Base-by-base conservation (phyloP, 805 yeast species). In the Teunomyces pallodes region DNA sequence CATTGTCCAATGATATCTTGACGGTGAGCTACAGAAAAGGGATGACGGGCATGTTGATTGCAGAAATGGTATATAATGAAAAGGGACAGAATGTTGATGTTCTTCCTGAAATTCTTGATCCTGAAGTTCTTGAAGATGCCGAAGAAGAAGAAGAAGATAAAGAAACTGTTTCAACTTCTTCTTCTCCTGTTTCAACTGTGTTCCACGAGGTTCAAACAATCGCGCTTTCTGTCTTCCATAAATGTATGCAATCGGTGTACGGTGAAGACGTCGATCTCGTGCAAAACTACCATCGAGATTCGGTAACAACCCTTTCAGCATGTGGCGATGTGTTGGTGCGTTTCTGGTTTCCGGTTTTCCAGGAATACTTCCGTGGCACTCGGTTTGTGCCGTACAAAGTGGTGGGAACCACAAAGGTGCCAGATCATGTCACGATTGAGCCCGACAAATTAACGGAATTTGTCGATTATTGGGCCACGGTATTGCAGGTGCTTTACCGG, bases 1-100 rank as follows among this genome's bases (percentile, higher is more conserved):
- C 96, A 0, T 65, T 90, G 40, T 65, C 84, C 2, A 83, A 88
- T 57, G 83, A 74, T 2, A 61, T 87, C 0, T 64, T 82, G 39
- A 89, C 96, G 0, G 83, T 90, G 0, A 77, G 81, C 12, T 79
- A 59, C 50, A 59, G 75, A n/a, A 51, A 61, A 8, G 67, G 59
- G 8, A 77, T 81, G 82, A 68, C 67, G 8, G 76, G 80, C 0
- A 54, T 60, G 10, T 46, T 72, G 26, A 78, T 81, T 13, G 77
- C 77, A 0, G 10, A 17, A 14, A 30, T 31, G 38, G 33, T 42
- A 7, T 32, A 17, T 32, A 14, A 17, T 5, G 38, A 42, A n/a
- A 28, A 4, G 24, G 24, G 24, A 20, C 24, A 20, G 6, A 20
- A 20, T 20, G 24, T 20, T 20, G 24, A 20, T 4, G 24, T 20